A percentile compares a stretch with the other conserved stretches of the same genome.
Conservation (phyloP, 495 filamentous ascomycete genomes). For the Annulohypoxylon moriforme region DNA sequence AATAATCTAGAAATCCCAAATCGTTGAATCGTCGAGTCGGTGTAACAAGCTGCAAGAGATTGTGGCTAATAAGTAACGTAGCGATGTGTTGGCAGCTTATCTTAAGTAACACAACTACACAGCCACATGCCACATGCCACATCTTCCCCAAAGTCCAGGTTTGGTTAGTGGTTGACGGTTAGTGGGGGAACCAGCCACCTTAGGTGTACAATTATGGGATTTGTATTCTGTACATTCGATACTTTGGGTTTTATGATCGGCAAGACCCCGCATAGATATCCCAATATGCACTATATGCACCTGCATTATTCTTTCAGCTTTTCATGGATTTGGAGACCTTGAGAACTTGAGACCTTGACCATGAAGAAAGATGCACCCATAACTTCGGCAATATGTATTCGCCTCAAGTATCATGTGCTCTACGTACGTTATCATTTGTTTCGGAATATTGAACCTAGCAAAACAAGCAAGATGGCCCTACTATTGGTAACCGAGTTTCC, state of each 20-base stretch:
- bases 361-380: neutral
- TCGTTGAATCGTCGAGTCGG: conserved; percentile 28
- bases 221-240: neutral
- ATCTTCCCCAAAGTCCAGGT: conserved; percentile 24
- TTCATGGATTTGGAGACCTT: conserved; percentile 34
- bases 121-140: conserved; percentile 30
- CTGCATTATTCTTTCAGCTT: conserved; percentile 35
- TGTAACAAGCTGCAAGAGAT: conserved; percentile 24
- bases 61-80: conserved; percentile 43
- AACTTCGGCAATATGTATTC: neutral
- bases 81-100: conserved; percentile 37
- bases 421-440: neutral
- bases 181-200: neutral
- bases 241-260: conserved; percentile 3
- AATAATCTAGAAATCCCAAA: conserved; percentile 19
- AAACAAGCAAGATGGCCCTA: neutral
- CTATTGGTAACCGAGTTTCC: neutral
- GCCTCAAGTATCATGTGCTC: conserved; percentile 11
- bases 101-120: conserved; percentile 8
- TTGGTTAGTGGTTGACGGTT: neutral
- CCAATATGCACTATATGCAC: neutral
- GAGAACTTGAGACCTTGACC: neutral
- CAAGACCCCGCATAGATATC: conserved; percentile 10
- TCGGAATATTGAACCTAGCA: neutral
- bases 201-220: neutral